Evolutionary conservation across 2,329 filamentous ascomycete species (phyloP), one percentile per base, ranked within the genome.

Genomic region (Penicillium sp.): DNA sequence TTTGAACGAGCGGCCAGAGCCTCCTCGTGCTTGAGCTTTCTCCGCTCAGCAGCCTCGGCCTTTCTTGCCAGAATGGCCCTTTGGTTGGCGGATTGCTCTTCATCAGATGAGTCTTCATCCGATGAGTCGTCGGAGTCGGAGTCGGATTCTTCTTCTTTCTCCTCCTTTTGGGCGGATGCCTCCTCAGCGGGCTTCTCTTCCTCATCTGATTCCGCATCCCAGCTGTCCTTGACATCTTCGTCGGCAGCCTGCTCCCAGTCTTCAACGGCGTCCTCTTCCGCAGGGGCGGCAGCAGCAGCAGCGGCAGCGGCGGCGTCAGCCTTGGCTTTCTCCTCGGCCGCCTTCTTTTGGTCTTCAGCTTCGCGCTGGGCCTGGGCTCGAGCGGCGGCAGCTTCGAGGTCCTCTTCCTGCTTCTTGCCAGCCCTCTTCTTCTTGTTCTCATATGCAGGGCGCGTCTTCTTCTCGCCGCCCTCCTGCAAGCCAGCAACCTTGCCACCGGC

Each of bases 1-100:
- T 90, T 92, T 23, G 93, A 97, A 61, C 92, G 86, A 49, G 93
- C 93, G 44, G 91, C 93, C 72, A 97, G 77, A 19, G 94, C 94
- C 61, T 92, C 93, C 76, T 97, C 91, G 74, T 96, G 91, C 58
- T 92, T 89, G 78, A 91, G 91, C 78, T 92, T 90, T 70, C 93
- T 86, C 71, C 93, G 86, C 68, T 94, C 91, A 17, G 91, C 90
- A 44, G 92, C 92, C 71, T 96, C 93, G 66, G 87, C 89, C 80
- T 97, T 97, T 69, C 89, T 86, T 71, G 89, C 86, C 25, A 86
- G 87, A 68, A 89, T 86, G 17, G 89, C 90, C 61, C 83, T 83
- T 70, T 89, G 82, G 41, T 86, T 81, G n/a, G 89, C 89, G n/a
- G 88, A 88, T 59, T 83, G 79, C 62, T 89, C 86, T 72, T 96